Evolutionary conservation across 106 monocot species (phyloP).

Genomic region (Phalaenopsis equestris): DNA sequence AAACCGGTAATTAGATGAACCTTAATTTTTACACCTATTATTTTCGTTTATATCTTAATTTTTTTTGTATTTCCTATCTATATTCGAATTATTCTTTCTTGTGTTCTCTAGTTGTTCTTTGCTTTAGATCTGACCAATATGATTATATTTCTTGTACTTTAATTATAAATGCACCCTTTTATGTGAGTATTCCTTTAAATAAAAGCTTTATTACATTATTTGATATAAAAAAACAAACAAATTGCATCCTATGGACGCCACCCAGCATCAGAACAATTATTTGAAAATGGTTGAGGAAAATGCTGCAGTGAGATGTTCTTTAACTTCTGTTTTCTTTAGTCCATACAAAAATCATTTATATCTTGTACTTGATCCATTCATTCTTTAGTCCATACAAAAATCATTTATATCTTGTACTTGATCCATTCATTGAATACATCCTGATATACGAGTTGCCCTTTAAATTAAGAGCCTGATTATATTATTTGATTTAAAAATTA

Average conservation of each 20-base stretch:
- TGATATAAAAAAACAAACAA: neutral
- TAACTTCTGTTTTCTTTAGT: neutral
- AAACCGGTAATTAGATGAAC: slow-evolving; percentile 34
- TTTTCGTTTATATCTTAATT: neutral
- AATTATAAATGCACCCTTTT: neutral
- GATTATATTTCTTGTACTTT: neutral
- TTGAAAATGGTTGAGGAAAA: neutral
- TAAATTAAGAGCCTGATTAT: neutral
- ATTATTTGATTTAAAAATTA: neutral
- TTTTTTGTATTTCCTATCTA: neutral
- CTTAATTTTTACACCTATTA: neutral
- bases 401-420: neutral
- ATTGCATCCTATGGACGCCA: neutral
- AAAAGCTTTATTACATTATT: neutral
- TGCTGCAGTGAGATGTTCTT: neutral
- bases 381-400: no score
- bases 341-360: neutral
- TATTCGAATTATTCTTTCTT: neutral
- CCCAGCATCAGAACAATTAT: neutral
- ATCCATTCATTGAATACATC: neutral
- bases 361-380: neutral
- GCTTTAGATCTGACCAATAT: neutral
- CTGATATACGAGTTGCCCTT: neutral
- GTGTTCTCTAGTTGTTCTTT: neutral
- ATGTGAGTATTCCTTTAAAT: neutral